A percentile compares a stretch with the other conserved stretches of the same genome.
Conservation (phyloP, 306 rosid genomes). For the Sicyos baderoa region DNA sequence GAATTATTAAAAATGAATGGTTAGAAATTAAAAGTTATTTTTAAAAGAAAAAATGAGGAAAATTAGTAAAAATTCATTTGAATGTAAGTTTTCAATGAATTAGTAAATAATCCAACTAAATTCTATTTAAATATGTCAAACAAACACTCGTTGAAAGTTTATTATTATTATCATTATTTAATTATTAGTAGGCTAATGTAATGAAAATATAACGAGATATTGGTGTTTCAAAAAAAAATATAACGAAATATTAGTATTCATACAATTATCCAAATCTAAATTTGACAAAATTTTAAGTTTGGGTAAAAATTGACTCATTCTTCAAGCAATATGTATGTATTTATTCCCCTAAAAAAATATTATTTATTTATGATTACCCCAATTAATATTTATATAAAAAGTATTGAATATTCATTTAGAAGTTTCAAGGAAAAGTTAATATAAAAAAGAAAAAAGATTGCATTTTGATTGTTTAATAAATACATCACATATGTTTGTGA, state of each 20-base stretch:
- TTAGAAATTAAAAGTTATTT: too few species aligned
- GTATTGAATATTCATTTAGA: conserved; percentile 1
- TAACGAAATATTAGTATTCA: neutral
- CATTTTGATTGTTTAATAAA: conserved; percentile 15
- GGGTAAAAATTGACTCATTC: neutral
- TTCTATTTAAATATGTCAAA: too few species aligned
- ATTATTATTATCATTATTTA: too few species aligned
- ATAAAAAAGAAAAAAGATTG: neutral
- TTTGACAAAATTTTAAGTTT: neutral
- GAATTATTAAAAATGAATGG: too few species aligned
- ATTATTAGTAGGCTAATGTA: neutral
- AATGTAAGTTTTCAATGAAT: too few species aligned
- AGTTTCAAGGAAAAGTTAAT: neutral
- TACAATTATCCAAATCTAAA: neutral
- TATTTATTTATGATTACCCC: neutral
- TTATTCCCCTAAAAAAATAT: too few species aligned
- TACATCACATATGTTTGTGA: neutral
- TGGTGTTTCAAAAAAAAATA: neutral
- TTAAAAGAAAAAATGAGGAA: too few species aligned
- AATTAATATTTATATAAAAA: neutral
- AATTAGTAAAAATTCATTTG: too few species aligned
- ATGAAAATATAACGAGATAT: neutral
- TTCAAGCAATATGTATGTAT: neutral
- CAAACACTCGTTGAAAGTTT: too few species aligned
- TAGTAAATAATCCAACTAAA: too few species aligned